Conservation (phyloP, 179 eudicot species). For the Monotropa hypopitys region DNA sequence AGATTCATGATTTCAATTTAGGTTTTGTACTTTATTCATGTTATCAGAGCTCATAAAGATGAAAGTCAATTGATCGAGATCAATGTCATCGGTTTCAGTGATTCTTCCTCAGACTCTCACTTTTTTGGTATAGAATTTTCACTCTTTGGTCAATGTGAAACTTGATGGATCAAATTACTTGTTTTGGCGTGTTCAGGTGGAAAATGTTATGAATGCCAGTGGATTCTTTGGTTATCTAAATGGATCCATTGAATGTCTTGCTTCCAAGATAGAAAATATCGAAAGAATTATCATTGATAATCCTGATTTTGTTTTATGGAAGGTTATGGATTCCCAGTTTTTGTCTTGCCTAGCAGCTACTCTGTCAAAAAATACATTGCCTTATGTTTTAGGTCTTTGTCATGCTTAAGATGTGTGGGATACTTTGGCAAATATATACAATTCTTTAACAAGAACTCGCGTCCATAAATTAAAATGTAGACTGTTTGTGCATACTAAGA, state of each 20-base stretch:
- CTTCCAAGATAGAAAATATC: not conserved
- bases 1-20: too few relatives aligned
- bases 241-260: not conserved
- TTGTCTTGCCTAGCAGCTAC: too few relatives aligned
- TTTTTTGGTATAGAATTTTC: not conserved
- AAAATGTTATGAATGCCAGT: not conserved
- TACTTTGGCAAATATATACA: not conserved
- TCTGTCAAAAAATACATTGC: too few relatives aligned
- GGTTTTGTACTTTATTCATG: too few relatives aligned
- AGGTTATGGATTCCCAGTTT: too few relatives aligned
- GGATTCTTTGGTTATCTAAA: not conserved
- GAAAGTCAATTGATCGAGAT: not conserved
- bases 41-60: not conserved
- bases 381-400: not conserved
- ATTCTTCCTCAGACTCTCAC: not conserved
- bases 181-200: not conserved
- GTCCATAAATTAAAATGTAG: not conserved
- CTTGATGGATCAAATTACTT: too few relatives aligned
- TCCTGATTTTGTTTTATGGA: not conserved
- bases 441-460: not conserved
- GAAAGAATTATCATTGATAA: not conserved
- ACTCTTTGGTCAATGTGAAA: not conserved
- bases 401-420: not conserved
- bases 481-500: not conserved
- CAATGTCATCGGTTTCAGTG: not conserved